Base-by-base conservation (phyloP, 2,329 filamentous ascomycete genomes). In the Emericellopsis atlantica region DNA sequence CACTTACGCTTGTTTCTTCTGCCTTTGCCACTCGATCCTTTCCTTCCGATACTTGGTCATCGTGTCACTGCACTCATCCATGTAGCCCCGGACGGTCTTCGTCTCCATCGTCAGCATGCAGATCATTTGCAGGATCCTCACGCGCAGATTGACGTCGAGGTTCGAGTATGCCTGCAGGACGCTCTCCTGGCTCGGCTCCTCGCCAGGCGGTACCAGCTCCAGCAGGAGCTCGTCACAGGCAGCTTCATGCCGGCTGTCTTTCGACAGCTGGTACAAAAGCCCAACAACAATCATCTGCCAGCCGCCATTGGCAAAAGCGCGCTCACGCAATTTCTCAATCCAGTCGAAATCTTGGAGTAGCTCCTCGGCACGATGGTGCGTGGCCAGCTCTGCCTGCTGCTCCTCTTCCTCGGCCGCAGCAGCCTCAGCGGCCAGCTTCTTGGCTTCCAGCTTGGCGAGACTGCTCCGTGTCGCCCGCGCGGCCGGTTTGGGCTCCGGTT, bases 21-120 rank as follows among this genome's bases (percentile, higher is more conserved):
- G 77, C 48, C 88, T 77, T 62, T 96, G 90, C 61, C 79, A 83
- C 48, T 94, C 86, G 45, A 95, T 95, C 65, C 95, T 95, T 56
- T 93, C 84, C 60, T 98, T 98, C 39, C 92, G 81, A 54, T 93
- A 87, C 41, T 80, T 78, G 2, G 92, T 98, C 89, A 96, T 95
- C 41, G 87, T 84, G 54, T 90, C 85, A 48, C 84, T 87, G 62
- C 89, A 94, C 46, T 90, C 82, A 49, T 95, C 87, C 69, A 98
- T 83, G 56, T 93, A 94, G 14, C 78, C 81, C 40, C 90, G 81
- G 49, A 96, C 76, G 2, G 84, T 80, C 56, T 87, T 89, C 0
- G 92, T 95, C 53, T 88, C 82, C 42, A 89, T 72, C 2, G 85
- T 89, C 45, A 96, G 69, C 67, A 90, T 80, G 57, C 86, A 87